Base-by-base conservation (phyloP, 768 basidiomycete species). In the Tylopilus balloui region DNA sequence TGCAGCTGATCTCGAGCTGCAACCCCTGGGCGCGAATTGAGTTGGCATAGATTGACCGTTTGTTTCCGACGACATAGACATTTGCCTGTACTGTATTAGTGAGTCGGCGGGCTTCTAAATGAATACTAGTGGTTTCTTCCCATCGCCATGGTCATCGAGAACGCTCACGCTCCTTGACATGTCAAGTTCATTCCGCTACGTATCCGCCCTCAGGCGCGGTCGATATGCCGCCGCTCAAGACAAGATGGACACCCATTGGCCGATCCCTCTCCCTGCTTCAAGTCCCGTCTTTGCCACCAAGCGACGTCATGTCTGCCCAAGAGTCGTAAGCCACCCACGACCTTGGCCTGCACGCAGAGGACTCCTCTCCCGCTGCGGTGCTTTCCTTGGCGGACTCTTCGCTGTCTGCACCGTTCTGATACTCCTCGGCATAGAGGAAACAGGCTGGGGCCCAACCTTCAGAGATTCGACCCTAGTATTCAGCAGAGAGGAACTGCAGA, bases 1-100 rank as follows among this genome's bases (percentile, higher is more conserved):
- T 60, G 53, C 69, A 28, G 87, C 85, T 43, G 91, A 93, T 65
- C 71, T 93, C 45, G 82, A 86, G 68, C 58, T 84, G 69, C 84
- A 89, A 66, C 78, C 83, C 28, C 71, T 81, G 20, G 77, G 72
- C 9, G 64, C 66, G 19, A 36, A 37, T 28, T 62, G 51, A 61
- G 47, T 23, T 31, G 29, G 20, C 21, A 27, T 55, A 46, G 36
- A 59, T 29, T 35, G 43, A 27, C 35, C 5, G 27, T 52, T 36
- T 42, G 21, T 21, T 35, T 37, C 27, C 24, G 37, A 47, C 20
- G 35, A 39, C 15, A 35, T 49, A 57, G 54, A 57, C 39, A 24
- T 53, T 3, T 29, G 34, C 34, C 24, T 45, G 36, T 31, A 50
- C 24, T 29, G 35, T 47, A n/a, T n/a, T n/a, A 41, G 47, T 37